Percentiles rank a stretch among this genome's conserved stretches.
Evolutionary conservation across 2,329 filamentous ascomycete species (phyloP).

Genomic region (Curvularia hawaiiensis): DNA sequence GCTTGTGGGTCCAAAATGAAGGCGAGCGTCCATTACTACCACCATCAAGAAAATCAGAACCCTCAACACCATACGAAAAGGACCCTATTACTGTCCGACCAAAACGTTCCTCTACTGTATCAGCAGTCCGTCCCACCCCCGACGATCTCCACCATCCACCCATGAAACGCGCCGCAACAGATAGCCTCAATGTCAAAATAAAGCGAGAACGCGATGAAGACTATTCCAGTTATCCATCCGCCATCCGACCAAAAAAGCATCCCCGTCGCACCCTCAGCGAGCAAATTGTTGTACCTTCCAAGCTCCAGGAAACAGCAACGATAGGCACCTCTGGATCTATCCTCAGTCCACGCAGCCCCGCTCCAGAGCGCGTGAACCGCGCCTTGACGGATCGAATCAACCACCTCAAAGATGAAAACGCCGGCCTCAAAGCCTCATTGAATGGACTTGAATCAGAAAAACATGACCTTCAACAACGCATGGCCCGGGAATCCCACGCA

Average conservation of each 20-base stretch:
- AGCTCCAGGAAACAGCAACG: constrained; percentile 17
- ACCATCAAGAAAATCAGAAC: constrained; percentile 27
- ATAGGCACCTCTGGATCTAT: constrained; percentile 6
- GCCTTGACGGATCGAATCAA: constrained; percentile 28
- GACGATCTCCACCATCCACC: constrained; percentile 16
- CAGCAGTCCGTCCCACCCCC: constrained; percentile 9
- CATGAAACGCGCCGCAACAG: constrained; percentile 28
- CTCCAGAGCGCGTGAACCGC: constrained; percentile 26
- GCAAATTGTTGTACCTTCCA: constrained; percentile 22
- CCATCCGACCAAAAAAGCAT: constrained; percentile 24
- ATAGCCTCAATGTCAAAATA: constrained; percentile 24
- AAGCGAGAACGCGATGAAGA: constrained; percentile 36
- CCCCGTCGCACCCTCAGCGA: constrained; percentile 28
- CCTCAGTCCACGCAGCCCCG: constrained; percentile 23
- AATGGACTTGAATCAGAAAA: constrained; percentile 14
- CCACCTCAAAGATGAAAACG: constrained; percentile 26
- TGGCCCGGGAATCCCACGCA: constrained; percentile 14
- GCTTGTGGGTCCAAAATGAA: constrained; percentile 34
- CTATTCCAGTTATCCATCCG: constrained; percentile 10
- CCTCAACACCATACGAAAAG: constrained; percentile 17
- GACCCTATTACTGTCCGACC: constrained; percentile 53
- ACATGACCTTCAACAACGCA: constrained; percentile 14
- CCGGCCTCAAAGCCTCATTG: constrained; percentile 17
- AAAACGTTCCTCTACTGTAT: constrained; percentile 68
- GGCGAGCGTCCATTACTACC: constrained; percentile 28